Conservation (phyloP, 805 yeast species). For the Candida parachauliodes region DNA sequence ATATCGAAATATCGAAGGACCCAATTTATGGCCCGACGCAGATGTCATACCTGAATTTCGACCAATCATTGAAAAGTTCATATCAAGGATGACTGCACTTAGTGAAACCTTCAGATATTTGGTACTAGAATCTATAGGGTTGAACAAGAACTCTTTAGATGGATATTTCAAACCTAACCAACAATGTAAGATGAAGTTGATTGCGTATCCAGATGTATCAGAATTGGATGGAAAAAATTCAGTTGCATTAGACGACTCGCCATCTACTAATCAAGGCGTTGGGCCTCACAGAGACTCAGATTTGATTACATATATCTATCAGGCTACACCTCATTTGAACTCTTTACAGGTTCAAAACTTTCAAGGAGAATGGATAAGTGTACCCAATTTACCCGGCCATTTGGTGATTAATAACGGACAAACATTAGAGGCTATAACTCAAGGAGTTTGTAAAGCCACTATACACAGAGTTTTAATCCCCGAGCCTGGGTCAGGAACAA, state of each 20-base stretch:
- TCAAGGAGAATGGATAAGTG: constrained; percentile 55
- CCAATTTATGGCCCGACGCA: constrained; percentile 51
- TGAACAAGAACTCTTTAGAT: constrained; percentile 43
- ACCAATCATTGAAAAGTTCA: constrained; percentile 38
- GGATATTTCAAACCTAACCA: constrained; percentile 50
- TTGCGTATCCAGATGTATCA: constrained; percentile 50
- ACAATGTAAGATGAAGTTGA: constrained; percentile 50
- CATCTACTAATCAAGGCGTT: constrained; percentile 44
- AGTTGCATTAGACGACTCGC: constrained; percentile 25
- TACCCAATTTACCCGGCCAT: constrained; percentile 45
- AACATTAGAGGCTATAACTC: constrained; percentile 56
- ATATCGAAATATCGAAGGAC: constrained; percentile 53
- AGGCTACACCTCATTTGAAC: constrained; percentile 46
- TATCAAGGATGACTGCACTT: constrained; percentile 43
- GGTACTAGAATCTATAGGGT: constrained; percentile 54
- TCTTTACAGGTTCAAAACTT: constrained; percentile 56
- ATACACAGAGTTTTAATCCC: constrained; percentile 53
- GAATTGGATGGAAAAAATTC: constrained; percentile 20
- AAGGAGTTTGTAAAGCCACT: constrained; percentile 58
- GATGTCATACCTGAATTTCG: constrained; percentile 41
- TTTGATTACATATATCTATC: constrained; percentile 56
- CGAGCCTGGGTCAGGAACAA: constrained; percentile 31
- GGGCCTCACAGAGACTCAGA: constrained; percentile 71
- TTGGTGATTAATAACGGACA: constrained; percentile 60
- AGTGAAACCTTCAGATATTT: constrained; percentile 41